These are phyloP conservation scores for Tetrahymena borealis DNA, from an alignment of 73 alveolate genomes.

Conservation along the genomic window DNA sequence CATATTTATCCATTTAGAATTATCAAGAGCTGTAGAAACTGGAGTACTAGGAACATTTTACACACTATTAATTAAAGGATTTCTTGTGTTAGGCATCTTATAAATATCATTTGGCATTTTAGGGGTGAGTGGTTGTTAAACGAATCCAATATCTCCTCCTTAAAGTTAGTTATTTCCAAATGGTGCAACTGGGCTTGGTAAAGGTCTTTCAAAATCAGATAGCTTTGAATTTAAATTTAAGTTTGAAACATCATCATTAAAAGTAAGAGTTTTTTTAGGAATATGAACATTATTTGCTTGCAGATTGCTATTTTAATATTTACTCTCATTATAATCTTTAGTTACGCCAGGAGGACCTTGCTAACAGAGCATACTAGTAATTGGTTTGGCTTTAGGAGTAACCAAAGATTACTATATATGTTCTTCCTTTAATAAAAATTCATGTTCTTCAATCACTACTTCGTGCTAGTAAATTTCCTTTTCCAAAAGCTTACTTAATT, in stretches of 20 bases:
- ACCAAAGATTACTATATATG: neutral
- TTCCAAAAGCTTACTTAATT: neutral
- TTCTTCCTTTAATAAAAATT: neutral
- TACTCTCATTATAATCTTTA: neutral
- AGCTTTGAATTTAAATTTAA: neutral
- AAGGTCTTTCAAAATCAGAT: neutral
- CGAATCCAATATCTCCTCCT: neutral
- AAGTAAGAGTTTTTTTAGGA: neutral
- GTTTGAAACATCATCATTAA: neutral
- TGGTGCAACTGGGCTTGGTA: neutral
- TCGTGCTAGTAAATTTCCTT: neutral
- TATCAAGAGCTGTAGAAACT: neutral
- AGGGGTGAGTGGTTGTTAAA: neutral
- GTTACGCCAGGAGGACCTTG: slow-evolving; percentile 3
- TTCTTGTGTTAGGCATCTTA: neutral
- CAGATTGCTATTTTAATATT: neutral
- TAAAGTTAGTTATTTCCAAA: neutral
- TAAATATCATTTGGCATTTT: neutral
- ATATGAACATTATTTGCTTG: neutral
- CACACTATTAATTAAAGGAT: neutral
- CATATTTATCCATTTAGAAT: neutral
- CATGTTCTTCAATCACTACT: neutral
- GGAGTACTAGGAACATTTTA: neutral
- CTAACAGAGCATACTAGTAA: neutral
- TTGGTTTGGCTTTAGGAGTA: neutral